Evolutionary conservation across 495 filamentous ascomycete species (phyloP).

Genomic region (Hapsidospora chrysogenum): DNA sequence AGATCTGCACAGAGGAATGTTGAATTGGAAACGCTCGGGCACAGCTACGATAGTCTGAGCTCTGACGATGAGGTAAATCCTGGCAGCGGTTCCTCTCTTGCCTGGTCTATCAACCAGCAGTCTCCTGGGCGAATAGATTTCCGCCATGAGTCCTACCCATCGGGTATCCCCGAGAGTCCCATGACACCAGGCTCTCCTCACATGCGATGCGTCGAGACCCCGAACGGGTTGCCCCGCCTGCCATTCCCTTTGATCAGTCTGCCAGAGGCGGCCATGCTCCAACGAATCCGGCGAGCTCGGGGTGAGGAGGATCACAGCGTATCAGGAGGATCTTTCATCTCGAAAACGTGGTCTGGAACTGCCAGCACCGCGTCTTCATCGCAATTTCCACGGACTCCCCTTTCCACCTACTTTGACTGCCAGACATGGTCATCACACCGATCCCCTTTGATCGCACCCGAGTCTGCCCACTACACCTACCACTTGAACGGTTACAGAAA

Average conservation of each 20-base stretch:
- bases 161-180: too few species aligned
- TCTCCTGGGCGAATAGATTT: slow-evolving; percentile 1
- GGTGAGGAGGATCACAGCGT: slow-evolving; percentile 2
- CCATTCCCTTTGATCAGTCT: slow-evolving; percentile 1
- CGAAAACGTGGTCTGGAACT: not conserved
- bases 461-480: too few species aligned
- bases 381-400: not conserved
- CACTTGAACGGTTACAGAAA: too few species aligned
- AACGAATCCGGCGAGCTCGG: not conserved
- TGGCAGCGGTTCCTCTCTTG: not conserved
- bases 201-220: too few species aligned
- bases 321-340: not conserved
- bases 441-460: too few species aligned
- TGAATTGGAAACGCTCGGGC: not conserved
- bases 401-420: not conserved
- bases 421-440: too few species aligned
- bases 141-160: too few species aligned
- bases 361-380: not conserved
- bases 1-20: not conserved
- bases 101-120: too few species aligned
- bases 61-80: not conserved
- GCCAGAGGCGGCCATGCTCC: not conserved
- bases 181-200: too few species aligned
- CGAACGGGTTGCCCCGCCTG: not conserved
- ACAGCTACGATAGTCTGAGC: not conserved